Percentiles rank a stretch among this genome's conserved stretches.
phyloP scores from a whole-genome alignment of 139 green algal genomes.

The Chlorella sp. region DNA sequence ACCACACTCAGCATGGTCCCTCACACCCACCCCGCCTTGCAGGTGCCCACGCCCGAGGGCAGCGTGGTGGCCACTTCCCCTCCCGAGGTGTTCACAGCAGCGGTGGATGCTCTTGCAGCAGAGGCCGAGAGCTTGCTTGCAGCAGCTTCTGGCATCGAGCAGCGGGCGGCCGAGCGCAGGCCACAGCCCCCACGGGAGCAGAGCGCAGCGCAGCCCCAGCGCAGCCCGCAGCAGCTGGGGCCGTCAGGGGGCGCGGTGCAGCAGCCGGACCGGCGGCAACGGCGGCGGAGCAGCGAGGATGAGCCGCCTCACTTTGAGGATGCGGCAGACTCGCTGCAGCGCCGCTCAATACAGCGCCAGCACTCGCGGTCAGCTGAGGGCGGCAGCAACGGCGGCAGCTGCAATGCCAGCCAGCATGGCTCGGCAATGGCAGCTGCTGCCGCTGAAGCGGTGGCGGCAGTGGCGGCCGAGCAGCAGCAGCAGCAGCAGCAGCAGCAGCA shows the following conservation, averaged over 20 bases:
- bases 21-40: too few species aligned
- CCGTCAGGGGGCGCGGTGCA: neutral
- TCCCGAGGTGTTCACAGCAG: neutral
- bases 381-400: neutral
- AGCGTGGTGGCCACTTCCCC: neutral
- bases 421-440: neutral
- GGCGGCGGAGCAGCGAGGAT: neutral
- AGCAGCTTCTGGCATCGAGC: neutral
- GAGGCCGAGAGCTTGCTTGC: neutral
- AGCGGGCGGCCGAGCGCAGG: neutral
- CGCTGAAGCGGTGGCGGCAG: neutral
- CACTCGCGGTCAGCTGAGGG: neutral
- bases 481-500: neutral
- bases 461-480: neutral
- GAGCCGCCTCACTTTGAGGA: slow-evolving; percentile 23
- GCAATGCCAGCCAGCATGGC: neutral
- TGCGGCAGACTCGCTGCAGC: slow-evolving; percentile 5
- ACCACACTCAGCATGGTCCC: too few species aligned
- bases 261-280: neutral
- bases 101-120: neutral
- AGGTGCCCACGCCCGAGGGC: slow-evolving; percentile 10
- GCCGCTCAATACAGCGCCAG: neutral
- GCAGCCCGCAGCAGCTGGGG: neutral
- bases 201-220: neutral
- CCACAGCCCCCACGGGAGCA: neutral